Conservation (phyloP, 1,284 basidiomycete genomes). For the Ustilago tritici region DNA sequence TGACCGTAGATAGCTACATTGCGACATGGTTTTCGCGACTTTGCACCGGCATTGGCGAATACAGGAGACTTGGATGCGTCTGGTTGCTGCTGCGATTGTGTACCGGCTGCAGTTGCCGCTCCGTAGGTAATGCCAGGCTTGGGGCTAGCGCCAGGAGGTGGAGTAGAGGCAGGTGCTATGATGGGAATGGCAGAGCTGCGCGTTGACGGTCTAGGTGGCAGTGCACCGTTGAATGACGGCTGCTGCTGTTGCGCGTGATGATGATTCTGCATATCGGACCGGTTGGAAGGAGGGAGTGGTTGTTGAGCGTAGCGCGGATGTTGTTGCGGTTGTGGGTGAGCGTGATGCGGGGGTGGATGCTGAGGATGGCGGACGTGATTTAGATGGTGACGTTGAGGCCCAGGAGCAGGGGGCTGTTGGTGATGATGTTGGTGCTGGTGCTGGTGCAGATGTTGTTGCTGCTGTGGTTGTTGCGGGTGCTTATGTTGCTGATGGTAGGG, state of each 20-base stretch:
- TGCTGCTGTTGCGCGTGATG: conserved; percentile 33
- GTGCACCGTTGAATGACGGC: conserved; percentile 35
- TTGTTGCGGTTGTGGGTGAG: conserved; percentile 27
- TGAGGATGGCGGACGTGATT: conserved; percentile 17
- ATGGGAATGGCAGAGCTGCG: conserved; percentile 57
- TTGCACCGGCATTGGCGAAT: conserved; percentile 17
- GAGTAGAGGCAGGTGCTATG: conserved; percentile 44
- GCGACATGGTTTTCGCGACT: conserved; percentile 45
- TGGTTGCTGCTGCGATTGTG: conserved; percentile 13
- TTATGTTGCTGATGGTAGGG: conserved; percentile 44
- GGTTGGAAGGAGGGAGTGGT: conserved; percentile 15
- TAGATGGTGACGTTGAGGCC: conserved; percentile 18
- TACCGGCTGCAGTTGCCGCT: conserved; percentile 21
- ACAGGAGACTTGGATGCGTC: conserved; percentile 41
- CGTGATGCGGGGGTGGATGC: conserved; percentile 20
- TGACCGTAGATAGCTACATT: conserved; percentile 54
- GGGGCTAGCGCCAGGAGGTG: conserved; percentile 17
- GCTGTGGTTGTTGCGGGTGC: conserved; percentile 17
- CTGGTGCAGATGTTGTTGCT: conserved; percentile 14
- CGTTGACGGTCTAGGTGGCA: conserved; percentile 32
- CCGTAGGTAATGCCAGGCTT: conserved; percentile 28
- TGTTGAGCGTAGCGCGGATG: conserved; percentile 11
- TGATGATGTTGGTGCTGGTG: conserved; percentile 25
- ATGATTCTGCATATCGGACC: conserved; percentile 36
- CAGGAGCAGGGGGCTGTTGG: conserved; percentile 11